Evolutionary conservation across 768 basidiomycete species (phyloP).

Genomic region (Boletus sp.): DNA sequence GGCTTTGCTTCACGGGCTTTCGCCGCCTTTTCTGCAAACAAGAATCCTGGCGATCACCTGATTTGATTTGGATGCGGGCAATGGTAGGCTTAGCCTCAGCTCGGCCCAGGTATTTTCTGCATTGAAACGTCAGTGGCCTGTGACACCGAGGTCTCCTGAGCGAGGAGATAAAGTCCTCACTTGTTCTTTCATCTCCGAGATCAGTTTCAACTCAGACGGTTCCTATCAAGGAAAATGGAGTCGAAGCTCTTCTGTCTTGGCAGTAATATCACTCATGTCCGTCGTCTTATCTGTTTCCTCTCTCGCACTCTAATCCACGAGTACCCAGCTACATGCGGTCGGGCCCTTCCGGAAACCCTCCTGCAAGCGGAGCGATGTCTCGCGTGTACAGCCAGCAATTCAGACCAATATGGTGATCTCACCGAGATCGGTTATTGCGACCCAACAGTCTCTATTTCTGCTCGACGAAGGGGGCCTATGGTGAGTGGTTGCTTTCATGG

Average conservation of each 20-base stretch:
- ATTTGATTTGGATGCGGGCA: neutral
- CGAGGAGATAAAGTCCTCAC: neutral
- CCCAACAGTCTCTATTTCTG: slow-evolving; percentile 7
- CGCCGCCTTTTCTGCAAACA: neutral
- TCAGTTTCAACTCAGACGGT: neutral
- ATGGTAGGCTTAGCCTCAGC: neutral
- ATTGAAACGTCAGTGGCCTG: neutral
- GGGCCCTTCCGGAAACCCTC: slow-evolving; percentile 2
- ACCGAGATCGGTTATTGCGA: slow-evolving; percentile 7
- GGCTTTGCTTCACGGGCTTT: neutral
- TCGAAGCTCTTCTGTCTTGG: neutral
- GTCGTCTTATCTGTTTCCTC: neutral
- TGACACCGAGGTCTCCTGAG: neutral
- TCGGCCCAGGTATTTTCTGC: neutral
- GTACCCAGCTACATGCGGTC: neutral
- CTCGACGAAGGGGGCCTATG: slow-evolving; percentile 1
- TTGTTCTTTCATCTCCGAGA: neutral
- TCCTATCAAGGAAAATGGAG: neutral
- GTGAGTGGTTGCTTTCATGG: slow-evolving; percentile 5
- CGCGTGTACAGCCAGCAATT: neutral
- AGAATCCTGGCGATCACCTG: neutral
- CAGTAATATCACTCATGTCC: neutral
- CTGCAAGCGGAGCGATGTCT: neutral
- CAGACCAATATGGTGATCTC: slow-evolving; percentile 6
- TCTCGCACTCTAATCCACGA: slow-evolving; percentile 12